These are phyloP conservation scores for Backusella tuberculispora DNA, from an alignment of 192 early-diverging fungal genomes.

Conservation along the genomic window DNA sequence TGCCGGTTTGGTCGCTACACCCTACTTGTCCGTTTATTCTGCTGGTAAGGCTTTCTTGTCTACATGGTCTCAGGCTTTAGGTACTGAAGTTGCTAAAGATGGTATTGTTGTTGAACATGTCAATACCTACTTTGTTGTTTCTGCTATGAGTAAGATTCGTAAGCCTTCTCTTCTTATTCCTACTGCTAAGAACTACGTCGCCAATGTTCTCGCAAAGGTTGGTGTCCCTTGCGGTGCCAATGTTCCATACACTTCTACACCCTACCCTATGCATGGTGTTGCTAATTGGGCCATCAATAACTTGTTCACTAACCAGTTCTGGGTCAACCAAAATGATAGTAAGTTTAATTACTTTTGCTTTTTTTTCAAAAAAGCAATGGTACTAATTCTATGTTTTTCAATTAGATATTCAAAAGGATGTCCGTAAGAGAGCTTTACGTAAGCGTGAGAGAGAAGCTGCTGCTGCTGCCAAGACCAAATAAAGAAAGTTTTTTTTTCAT, in stretches of 20 bases:
- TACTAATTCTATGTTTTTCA: background rate
- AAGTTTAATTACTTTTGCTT: background rate
- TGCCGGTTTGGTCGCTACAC: slow-evolving; percentile 82
- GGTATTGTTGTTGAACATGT: slow-evolving; percentile 89
- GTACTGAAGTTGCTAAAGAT: slow-evolving; percentile 68
- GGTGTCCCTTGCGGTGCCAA: slow-evolving; percentile 70
- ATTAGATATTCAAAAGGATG: slow-evolving; percentile 60
- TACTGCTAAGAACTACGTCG: slow-evolving; percentile 78
- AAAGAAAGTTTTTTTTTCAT: background rate
- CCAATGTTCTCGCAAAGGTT: slow-evolving; percentile 67
- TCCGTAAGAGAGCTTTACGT: slow-evolving; percentile 72
- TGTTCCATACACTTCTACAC: slow-evolving; percentile 63
- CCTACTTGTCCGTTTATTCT: slow-evolving; percentile 89
- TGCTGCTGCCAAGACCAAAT: slow-evolving; percentile 35
- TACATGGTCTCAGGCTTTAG: slow-evolving; percentile 89
- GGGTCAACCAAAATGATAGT: slow-evolving; percentile 61
- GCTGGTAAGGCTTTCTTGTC: slow-evolving; percentile 92
- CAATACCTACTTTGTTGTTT: slow-evolving; percentile 96
- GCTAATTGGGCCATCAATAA: slow-evolving; percentile 71
- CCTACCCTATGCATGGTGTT: slow-evolving; percentile 71
- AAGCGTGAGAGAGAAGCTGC: slow-evolving; percentile 70
- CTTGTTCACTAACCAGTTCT: slow-evolving; percentile 58
- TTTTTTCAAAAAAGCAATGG: slow-evolving; percentile 16
- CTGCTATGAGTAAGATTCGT: slow-evolving; percentile 93
- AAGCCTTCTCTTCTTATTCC: slow-evolving; percentile 82